phyloP scores from a whole-genome alignment of 805 yeast genomes.

The Myxozyma geophila region DNA sequence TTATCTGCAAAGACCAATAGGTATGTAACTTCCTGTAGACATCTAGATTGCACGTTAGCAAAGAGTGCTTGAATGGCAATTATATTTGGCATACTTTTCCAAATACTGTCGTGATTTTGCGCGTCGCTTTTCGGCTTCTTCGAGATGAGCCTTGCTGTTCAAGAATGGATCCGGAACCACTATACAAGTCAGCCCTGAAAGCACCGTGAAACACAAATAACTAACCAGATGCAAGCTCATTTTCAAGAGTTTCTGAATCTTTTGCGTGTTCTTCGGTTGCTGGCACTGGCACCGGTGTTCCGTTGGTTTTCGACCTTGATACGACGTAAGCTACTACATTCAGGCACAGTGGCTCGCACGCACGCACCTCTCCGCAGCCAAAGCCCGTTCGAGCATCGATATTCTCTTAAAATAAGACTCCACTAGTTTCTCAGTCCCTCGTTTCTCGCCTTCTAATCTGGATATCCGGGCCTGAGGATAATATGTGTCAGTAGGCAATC shows the following conservation, averaged over 20 bases:
- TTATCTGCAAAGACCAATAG: conserved; percentile 31
- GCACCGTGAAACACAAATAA: background rate
- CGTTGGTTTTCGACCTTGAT: conserved; percentile 6
- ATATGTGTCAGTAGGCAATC: background rate
- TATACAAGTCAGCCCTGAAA: background rate
- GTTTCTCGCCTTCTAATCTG: conserved; percentile 59
- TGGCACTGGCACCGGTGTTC: background rate
- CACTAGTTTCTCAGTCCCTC: conserved; percentile 44
- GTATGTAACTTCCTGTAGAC: conserved; percentile 34
- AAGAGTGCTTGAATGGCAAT: background rate
- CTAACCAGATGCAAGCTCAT: background rate
- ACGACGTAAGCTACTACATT: background rate
- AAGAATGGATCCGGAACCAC: conserved; percentile 3
- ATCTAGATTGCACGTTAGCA: conserved; percentile 7
- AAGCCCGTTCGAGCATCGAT: conserved; percentile 42
- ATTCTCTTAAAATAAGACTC: conserved; percentile 41
- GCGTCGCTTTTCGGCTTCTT: conserved; percentile 28
- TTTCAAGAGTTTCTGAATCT: background rate
- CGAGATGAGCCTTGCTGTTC: conserved; percentile 17
- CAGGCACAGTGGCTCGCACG: background rate
- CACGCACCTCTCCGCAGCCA: conserved; percentile 30
- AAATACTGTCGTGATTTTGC: conserved; percentile 29
- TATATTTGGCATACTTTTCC: conserved; percentile 21
- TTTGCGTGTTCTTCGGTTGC: background rate
- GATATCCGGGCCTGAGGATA: conserved; percentile 48